Conservation (phyloP, 2,329 filamentous ascomycete species). For the Arthrobotrys pseudoclavata region DNA sequence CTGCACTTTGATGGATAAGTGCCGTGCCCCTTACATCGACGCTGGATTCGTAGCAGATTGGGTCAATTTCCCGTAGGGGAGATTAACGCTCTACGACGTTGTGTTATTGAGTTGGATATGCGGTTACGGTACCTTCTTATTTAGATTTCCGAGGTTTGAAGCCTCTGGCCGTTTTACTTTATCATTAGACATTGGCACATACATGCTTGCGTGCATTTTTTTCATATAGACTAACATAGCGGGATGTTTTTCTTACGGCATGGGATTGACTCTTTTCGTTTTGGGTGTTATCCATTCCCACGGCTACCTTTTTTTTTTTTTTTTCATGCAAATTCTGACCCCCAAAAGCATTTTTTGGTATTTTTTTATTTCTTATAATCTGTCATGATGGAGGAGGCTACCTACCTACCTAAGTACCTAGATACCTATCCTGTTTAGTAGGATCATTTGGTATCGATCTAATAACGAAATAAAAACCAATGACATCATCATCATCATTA, state of each 20-base stretch:
- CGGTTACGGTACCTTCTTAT: neutral
- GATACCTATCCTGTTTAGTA: neutral
- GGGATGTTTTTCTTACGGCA: constrained; percentile 1
- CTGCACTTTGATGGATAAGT: constrained; percentile 56
- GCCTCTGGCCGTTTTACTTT: neutral
- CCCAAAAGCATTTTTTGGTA: constrained; percentile 13
- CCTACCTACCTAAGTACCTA: neutral
- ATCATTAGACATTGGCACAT: constrained; percentile 2
- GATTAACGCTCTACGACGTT: neutral
- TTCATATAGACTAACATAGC: constrained; percentile 27
- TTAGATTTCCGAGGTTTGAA: neutral
- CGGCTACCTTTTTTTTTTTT: neutral
- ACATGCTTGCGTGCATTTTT: constrained; percentile 16
- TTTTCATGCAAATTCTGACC: neutral
- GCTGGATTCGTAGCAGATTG: constrained; percentile 53
- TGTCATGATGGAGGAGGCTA: neutral
- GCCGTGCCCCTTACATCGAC: constrained; percentile 48
- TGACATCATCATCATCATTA: neutral
- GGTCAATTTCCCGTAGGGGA: constrained; percentile 52
- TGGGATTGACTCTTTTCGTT: neutral
- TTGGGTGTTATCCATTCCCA: constrained; percentile 2
- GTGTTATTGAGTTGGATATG: neutral
- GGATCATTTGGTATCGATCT: neutral
- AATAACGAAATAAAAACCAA: constrained; percentile 19
- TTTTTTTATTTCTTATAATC: neutral